Evolutionary conservation across 2,329 filamentous ascomycete genomes (phyloP), one percentile per base, ranked within the genome.

Genomic region (Graphiopsis chlorocephala): DNA sequence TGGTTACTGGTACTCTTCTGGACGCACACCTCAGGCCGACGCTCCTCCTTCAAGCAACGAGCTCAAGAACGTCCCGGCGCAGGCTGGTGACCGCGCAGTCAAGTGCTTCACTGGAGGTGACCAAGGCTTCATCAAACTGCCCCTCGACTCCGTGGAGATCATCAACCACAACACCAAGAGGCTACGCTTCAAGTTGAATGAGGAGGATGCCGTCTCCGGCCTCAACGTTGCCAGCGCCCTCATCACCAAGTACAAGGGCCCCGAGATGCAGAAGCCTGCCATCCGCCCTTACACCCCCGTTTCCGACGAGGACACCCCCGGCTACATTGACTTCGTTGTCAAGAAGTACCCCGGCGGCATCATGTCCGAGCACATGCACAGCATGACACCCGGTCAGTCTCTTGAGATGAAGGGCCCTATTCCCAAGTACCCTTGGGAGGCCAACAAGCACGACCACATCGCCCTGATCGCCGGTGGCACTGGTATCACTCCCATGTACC

Each of bases 401-500:
- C 88, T 99, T 63, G 89, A 94, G 68, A 88, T 99, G 83, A 98
- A 99, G 85, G 95, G 95, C 20, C 95, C 95, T 2, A 87, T 99
- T 45, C 91, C 92, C 73, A 99, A 99, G 81, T 98, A 97, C 80
- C 80, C 87, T 33, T 98, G 93, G 93, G 76, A 86, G 61, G 75
- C 89, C 71, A 98, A 98, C 86, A 97, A 97, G 86, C 93, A 97
- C 83, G 69, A 91, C 67, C 93, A 98, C 83, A 87, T 96, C 72
- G 89, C 87, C 45, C 84, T 94, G 70, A 86, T 99, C 68, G 92
- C 94, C n/a, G 95, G 95, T 73, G 95, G 95, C 69, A 97, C 95
- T 8, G 95, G 95, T 67, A 96, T 99, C 78, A 95, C 95, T 12
- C 95, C 95, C 71, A 97, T 98, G 94, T 98, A 91, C 85, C 95